Evolutionary conservation across 176 grass and related monocot species (phyloP).

Genomic region (Avena sativa): DNA sequence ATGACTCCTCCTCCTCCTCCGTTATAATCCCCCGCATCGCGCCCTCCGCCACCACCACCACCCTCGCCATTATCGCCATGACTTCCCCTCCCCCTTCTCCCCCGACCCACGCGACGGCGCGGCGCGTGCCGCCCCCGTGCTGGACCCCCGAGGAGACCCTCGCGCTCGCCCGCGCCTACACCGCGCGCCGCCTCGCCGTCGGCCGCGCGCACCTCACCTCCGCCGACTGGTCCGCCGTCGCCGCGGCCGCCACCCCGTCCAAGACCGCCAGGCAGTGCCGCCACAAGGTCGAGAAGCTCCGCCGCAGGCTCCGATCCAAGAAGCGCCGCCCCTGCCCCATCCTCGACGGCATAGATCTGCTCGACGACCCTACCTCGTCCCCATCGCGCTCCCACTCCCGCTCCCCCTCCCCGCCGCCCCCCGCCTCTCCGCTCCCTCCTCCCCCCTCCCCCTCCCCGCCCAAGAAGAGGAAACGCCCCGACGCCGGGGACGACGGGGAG

Average conservation of each 20-base stretch:
- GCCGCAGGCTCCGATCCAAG: constrained; percentile 58
- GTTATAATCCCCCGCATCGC: constrained; percentile 51
- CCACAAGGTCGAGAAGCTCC: constrained; percentile 88
- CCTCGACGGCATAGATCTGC: constrained; percentile 58
- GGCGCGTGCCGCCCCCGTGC: constrained; percentile 64
- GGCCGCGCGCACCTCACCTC: constrained; percentile 65
- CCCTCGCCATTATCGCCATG: constrained; percentile 28
- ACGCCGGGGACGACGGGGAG: constrained; percentile 32
- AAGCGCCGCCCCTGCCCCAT: constrained; percentile 59
- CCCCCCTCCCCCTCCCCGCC: constrained; percentile 35
- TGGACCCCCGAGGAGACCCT: constrained; percentile 70
- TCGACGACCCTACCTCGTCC: constrained; percentile 41
- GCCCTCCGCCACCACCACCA: constrained; percentile 4
- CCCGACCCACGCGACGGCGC: constrained; percentile 15
- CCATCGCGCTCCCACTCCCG: constrained; percentile 37
- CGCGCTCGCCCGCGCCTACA: constrained; percentile 66
- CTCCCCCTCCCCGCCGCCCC: constrained; percentile 29
- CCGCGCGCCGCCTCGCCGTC: constrained; percentile 59
- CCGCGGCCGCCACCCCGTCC: constrained; percentile 55
- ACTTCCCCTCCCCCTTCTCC: constrained; percentile 31
- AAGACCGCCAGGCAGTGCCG: constrained; percentile 80
- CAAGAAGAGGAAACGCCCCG: constrained; percentile 48
- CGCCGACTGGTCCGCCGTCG: constrained; percentile 68
- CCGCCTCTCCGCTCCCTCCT: constrained; percentile 20
- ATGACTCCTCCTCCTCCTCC: constrained; percentile 46